Conservation (phyloP, 2,329 filamentous ascomycete genomes). For the Fusarium liriodendri region DNA sequence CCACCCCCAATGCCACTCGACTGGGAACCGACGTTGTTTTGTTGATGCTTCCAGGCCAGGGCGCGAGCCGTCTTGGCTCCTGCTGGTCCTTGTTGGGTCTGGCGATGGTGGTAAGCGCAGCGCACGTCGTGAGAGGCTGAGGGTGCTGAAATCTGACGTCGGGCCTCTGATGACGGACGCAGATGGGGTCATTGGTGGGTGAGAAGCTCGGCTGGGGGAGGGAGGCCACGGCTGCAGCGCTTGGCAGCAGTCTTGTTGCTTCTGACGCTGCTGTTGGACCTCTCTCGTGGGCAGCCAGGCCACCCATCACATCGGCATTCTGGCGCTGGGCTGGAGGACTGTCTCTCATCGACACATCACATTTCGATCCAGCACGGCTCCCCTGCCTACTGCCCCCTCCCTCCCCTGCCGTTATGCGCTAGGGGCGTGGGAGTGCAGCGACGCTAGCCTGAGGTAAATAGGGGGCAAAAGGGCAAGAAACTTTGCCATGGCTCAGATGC, state of each 20-base stretch:
- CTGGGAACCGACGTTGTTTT: constrained; percentile 26
- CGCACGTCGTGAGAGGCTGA: constrained; percentile 9
- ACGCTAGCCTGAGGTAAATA: constrained; percentile 31
- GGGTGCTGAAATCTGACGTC: neutral
- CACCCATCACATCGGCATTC: constrained; percentile 28
- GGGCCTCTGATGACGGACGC: neutral
- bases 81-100: constrained; percentile 3
- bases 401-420: constrained; percentile 26
- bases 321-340: constrained; percentile 18
- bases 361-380: constrained; percentile 38
- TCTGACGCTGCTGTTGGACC: constrained; percentile 32
- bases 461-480: constrained; percentile 27
- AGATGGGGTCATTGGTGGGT: constrained; percentile 4
- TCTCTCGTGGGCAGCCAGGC: constrained; percentile 20
- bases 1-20: constrained; percentile 36
- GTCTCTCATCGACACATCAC: constrained; percentile 39
- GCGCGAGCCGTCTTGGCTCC: constrained; percentile 15
- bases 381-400: constrained; percentile 24
- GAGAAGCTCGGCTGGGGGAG: constrained; percentile 9
- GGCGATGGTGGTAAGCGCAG: constrained; percentile 6
- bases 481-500: constrained; percentile 26
- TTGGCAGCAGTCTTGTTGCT: constrained; percentile 27
- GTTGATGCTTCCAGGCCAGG: constrained; percentile 14
- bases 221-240: constrained; percentile 27
- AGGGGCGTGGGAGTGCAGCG: constrained; percentile 29